phyloP scores from a whole-genome alignment of 2,329 filamentous ascomycete genomes.

The Fusarium tanahbumbuense region DNA sequence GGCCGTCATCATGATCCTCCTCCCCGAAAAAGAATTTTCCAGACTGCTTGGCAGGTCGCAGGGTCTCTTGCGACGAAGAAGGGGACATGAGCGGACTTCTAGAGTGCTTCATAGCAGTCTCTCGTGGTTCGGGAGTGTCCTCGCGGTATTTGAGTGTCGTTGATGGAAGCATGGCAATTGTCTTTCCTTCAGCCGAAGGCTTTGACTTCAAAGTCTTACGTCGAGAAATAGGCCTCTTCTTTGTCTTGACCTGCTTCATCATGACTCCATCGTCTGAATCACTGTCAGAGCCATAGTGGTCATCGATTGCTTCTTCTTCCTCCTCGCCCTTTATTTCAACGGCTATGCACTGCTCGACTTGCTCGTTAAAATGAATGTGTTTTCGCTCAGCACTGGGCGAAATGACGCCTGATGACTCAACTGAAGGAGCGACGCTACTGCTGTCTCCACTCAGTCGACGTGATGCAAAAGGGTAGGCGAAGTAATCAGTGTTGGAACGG shows the following conservation, averaged over 20 bases:
- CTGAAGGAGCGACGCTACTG: constrained; percentile 71
- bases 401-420: constrained; percentile 75
- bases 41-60: constrained; percentile 76
- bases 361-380: constrained; percentile 96
- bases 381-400: constrained; percentile 75
- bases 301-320: constrained; percentile 74
- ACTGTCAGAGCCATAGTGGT: constrained; percentile 66
- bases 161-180: constrained; percentile 86
- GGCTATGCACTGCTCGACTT: constrained; percentile 95
- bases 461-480: constrained; percentile 72
- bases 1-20: constrained; percentile 68
- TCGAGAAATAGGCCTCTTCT: constrained; percentile 62
- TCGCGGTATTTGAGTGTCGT: constrained; percentile 88
- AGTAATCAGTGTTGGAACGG: constrained; percentile 76
- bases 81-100: constrained; percentile 70
- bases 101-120: constrained; percentile 72
- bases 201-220: constrained; percentile 52
- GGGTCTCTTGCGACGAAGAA: constrained; percentile 84
- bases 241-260: constrained; percentile 76
- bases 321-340: constrained; percentile 86
- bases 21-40: constrained; percentile 72
- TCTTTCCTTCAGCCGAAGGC: constrained; percentile 76
- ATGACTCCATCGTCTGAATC: constrained; percentile 84
- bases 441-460: constrained; percentile 71
- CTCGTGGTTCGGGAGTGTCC: constrained; percentile 76